Conservation (phyloP, 768 basidiomycete species). For the Leccinum subgranulosum region DNA sequence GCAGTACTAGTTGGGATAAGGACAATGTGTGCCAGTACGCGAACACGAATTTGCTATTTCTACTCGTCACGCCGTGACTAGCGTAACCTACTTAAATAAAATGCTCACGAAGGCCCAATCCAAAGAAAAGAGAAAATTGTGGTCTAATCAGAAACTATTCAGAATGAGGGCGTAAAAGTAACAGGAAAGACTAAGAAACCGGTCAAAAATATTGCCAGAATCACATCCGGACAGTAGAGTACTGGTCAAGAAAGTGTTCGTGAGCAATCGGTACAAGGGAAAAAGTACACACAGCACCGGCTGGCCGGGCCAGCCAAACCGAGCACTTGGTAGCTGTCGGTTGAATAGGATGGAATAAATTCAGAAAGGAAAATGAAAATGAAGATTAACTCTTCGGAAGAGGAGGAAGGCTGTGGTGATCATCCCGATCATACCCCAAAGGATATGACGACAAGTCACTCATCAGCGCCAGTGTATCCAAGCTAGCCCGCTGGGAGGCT, state of each 20-base stretch:
- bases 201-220: conserved; percentile 3
- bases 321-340: conserved; percentile 8
- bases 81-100: conserved; percentile 22
- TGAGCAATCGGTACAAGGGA: conserved; percentile 24
- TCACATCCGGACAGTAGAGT: conserved; percentile 4
- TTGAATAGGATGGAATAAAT: conserved; percentile 6
- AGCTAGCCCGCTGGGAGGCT: conserved; percentile 63
- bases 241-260: conserved; percentile 15
- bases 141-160: background rate
- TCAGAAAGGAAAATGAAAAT: conserved; percentile 1
- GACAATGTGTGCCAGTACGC: conserved; percentile 19
- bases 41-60: conserved; percentile 21
- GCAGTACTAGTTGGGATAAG: conserved; percentile 1
- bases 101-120: conserved; percentile 13
- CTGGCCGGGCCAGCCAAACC: conserved; percentile 29
- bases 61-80: conserved; percentile 24
- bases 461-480: conserved; percentile 83
- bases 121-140: conserved; percentile 4
- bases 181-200: conserved; percentile 2
- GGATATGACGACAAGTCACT: conserved; percentile 83
- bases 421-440: conserved; percentile 59
- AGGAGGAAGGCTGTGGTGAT: conserved; percentile 23
- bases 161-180: conserved; percentile 2
- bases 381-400: conserved; percentile 26
- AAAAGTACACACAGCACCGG: conserved; percentile 26